Conservation (phyloP, 148 eudicot species). For the Cornus suecica region DNA sequence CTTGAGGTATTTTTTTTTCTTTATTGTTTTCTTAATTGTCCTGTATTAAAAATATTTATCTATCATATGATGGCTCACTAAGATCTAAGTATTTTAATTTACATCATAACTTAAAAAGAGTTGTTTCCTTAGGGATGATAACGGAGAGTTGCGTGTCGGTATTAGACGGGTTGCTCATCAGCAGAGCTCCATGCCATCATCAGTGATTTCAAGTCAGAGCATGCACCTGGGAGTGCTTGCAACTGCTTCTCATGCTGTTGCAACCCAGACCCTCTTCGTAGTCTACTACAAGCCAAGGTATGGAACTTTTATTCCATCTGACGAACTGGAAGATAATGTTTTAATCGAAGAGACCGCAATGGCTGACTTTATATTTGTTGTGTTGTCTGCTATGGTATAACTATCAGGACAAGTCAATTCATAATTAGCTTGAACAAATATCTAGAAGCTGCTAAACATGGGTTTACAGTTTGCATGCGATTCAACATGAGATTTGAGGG, state of each 20-base stretch:
- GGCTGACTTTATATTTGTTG: background rate
- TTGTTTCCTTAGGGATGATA: constrained; percentile 53
- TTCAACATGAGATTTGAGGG: constrained; percentile 97
- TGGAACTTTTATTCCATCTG: background rate
- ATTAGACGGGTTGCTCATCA: constrained; percentile 75
- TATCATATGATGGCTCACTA: background rate
- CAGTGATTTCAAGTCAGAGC: constrained; percentile 94
- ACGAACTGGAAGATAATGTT: background rate
- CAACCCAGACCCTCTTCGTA: constrained; percentile 59
- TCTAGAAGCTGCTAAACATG: constrained; percentile 64
- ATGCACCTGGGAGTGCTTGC: constrained; percentile 99
- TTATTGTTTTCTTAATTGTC: background rate
- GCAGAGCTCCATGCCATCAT: constrained; percentile 76
- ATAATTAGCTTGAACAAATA: constrained; percentile 91
- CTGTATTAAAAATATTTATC: background rate
- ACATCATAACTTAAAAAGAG: background rate
- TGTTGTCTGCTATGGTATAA: background rate
- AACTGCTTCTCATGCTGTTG: constrained; percentile 87
- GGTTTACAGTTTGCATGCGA: constrained; percentile 68
- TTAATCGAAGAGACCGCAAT: background rate
- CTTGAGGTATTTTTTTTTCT: constrained; percentile 52
- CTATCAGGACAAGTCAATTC: constrained; percentile 85
- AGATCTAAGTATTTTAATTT: background rate
- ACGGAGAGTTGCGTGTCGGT: constrained; percentile 81
- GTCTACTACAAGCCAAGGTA: constrained; percentile 97